These are phyloP conservation scores for Teratosphaeria pseudoeucalypti DNA, from an alignment of 2,329 filamentous ascomycete genomes.

Conservation along the genomic window DNA sequence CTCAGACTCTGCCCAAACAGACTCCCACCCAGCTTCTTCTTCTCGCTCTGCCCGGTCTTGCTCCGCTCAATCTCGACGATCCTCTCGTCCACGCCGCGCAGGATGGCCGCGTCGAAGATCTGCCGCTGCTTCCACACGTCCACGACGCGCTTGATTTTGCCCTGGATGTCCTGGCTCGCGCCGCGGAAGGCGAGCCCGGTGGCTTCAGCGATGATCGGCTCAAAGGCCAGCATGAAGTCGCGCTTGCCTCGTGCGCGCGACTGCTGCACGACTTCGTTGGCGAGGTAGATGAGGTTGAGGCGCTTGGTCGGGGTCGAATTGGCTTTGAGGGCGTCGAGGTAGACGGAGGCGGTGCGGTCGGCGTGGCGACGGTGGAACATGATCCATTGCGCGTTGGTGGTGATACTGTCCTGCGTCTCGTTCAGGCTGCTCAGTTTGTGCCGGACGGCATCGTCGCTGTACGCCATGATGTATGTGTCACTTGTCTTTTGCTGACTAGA, in stretches of 20 bases:
- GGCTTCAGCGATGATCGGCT: constrained; percentile 87
- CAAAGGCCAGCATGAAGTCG: constrained; percentile 85
- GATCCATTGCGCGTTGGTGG: constrained; percentile 96
- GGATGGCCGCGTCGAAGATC: constrained; percentile 74
- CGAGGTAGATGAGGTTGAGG: constrained; percentile 84
- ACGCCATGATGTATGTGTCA: constrained; percentile 58
- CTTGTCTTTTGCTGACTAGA: background rate
- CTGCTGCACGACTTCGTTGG: constrained; percentile 95
- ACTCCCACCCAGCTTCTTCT: constrained; percentile 48
- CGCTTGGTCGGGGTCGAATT: constrained; percentile 66
- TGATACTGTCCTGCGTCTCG: constrained; percentile 94
- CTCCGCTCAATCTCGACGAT: constrained; percentile 55
- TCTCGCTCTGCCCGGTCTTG: constrained; percentile 12
- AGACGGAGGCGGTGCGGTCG: constrained; percentile 81
- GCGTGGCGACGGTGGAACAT: constrained; percentile 97
- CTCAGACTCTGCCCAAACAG: constrained; percentile 47
- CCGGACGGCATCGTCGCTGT: constrained; percentile 88
- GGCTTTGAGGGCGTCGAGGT: constrained; percentile 83
- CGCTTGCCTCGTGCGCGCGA: constrained; percentile 86
- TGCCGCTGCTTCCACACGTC: constrained; percentile 85
- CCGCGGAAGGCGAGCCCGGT: constrained; percentile 83
- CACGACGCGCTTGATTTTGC: constrained; percentile 76
- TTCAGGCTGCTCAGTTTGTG: constrained; percentile 92
- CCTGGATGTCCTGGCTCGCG: constrained; percentile 72
- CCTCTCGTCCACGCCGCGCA: constrained; percentile 68